A percentile compares a stretch with the other conserved stretches of the same genome.
These are phyloP conservation scores for Wickerhamomyces mucosus DNA, from an alignment of 805 yeast species.

Conservation along the genomic window DNA sequence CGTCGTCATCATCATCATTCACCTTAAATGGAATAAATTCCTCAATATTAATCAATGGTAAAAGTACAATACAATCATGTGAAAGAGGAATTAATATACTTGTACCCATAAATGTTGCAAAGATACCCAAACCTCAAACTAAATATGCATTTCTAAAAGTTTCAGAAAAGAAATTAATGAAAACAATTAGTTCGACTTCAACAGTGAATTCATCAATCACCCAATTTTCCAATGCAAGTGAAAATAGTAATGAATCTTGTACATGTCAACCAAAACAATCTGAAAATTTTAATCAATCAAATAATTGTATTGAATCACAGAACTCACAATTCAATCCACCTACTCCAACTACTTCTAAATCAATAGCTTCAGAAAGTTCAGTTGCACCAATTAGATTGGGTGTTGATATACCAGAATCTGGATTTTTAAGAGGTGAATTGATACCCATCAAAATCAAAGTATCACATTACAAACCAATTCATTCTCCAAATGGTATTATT, in stretches of 20 bases:
- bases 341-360: slow-evolving; percentile 9
- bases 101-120: slow-evolving; percentile 67
- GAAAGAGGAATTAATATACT: slow-evolving; percentile 52
- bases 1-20: slow-evolving; percentile 8
- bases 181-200: slow-evolving; percentile 32
- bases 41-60: slow-evolving; percentile 7
- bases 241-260: slow-evolving; percentile 14
- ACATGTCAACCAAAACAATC: slow-evolving; percentile 3
- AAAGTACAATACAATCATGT: slow-evolving; percentile 31
- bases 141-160: slow-evolving; percentile 55
- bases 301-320: too few relatives aligned
- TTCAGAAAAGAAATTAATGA: slow-evolving; percentile 31
- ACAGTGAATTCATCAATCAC: slow-evolving; percentile 26
- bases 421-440: slow-evolving; percentile 70
- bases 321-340: slow-evolving; percentile 1
- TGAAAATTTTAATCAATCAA: background rate
- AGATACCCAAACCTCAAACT: slow-evolving; percentile 56
- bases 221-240: slow-evolving; percentile 11
- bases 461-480: slow-evolving; percentile 61
- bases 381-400: slow-evolving; percentile 25
- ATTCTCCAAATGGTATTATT: slow-evolving; percentile 64
- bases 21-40: background rate
- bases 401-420: slow-evolving; percentile 47
- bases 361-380: slow-evolving; percentile 4
- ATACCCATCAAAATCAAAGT: slow-evolving; percentile 63